Evolutionary conservation across 257 asterid genomes (phyloP).

Genomic region (Vinca minor): DNA sequence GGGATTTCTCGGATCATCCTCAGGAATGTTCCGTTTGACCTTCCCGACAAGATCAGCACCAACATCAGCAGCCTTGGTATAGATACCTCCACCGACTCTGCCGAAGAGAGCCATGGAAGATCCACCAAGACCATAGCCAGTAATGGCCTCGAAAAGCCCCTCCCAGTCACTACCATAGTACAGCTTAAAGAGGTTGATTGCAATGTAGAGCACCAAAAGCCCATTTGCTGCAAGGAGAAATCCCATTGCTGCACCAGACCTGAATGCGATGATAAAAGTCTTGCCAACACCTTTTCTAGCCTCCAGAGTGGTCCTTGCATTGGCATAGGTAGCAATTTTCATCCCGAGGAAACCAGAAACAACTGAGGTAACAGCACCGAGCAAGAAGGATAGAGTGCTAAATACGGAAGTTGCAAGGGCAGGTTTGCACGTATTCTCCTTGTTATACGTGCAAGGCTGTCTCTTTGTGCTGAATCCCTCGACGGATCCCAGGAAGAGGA

Average conservation of each 20-base stretch:
- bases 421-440: constrained; percentile 30
- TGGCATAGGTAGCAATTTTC: constrained; percentile 91
- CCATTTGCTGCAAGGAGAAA: constrained; percentile 92
- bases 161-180: constrained; percentile 91
- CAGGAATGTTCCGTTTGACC: constrained; percentile 51
- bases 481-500: constrained; percentile 86
- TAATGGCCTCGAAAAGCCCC: constrained; percentile 81
- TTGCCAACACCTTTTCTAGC: constrained; percentile 77
- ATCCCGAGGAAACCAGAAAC: constrained; percentile 87
- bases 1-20: constrained; percentile 48
- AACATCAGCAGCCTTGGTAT: constrained; percentile 62
- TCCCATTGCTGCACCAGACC: constrained; percentile 91
- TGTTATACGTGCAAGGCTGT: constrained; percentile 29
- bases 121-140: constrained; percentile 92
- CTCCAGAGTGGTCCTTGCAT: constrained; percentile 86
- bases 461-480: constrained; percentile 65
- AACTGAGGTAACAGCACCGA: constrained; percentile 80
- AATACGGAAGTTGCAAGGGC: constrained; percentile 74
- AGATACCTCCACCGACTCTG: constrained; percentile 92
- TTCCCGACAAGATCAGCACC: constrained; percentile 53
- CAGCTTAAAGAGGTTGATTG: constrained; percentile 71
- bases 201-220: constrained; percentile 63
- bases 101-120: constrained; percentile 94
- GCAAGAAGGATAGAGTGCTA: constrained; percentile 74
- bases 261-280: constrained; percentile 33